phyloP scores from a whole-genome alignment of 495 filamentous ascomycete genomes.

The Eremomyces bilateralis region DNA sequence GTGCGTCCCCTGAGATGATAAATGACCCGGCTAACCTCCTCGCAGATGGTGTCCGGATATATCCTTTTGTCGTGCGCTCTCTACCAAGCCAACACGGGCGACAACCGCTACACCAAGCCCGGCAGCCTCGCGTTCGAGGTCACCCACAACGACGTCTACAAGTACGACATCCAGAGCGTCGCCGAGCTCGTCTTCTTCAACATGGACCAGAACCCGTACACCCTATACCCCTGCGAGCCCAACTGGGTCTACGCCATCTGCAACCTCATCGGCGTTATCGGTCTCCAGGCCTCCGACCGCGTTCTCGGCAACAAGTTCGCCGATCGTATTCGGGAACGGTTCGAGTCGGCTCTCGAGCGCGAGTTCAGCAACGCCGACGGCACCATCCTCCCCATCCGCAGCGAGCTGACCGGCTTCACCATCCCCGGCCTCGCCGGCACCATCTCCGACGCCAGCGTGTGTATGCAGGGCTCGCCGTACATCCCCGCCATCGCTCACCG shows the following conservation, averaged over 20 bases:
- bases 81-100: slow-evolving; percentile 6
- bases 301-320: slow-evolving; percentile 3
- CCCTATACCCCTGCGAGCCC: slow-evolving; percentile 7
- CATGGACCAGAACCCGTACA: slow-evolving; percentile 5
- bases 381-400: slow-evolving; percentile 7
- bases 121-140: slow-evolving; percentile 4
- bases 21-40: no score
- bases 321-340: slow-evolving; percentile 1
- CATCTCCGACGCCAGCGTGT: no score
- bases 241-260: slow-evolving; percentile 8
- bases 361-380: slow-evolving; percentile 8
- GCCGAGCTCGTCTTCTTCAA: slow-evolving; percentile 3
- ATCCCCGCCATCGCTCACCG: no score
- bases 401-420: slow-evolving; percentile 7
- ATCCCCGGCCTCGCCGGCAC: background rate
- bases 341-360: slow-evolving; percentile 5
- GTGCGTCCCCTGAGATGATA: no score
- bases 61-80: slow-evolving; percentile 3
- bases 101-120: slow-evolving; percentile 5
- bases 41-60: slow-evolving; percentile 8
- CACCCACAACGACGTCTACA: slow-evolving; percentile 1
- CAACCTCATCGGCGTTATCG: slow-evolving; percentile 6
- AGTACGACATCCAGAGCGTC: slow-evolving; percentile 4
- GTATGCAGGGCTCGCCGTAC: no score
- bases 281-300: slow-evolving; percentile 4